Percentiles rank a stretch among this genome's conserved stretches.
Evolutionary conservation across 495 filamentous ascomycete genomes (phyloP).

Genomic region (Apodospora peruviana): DNA sequence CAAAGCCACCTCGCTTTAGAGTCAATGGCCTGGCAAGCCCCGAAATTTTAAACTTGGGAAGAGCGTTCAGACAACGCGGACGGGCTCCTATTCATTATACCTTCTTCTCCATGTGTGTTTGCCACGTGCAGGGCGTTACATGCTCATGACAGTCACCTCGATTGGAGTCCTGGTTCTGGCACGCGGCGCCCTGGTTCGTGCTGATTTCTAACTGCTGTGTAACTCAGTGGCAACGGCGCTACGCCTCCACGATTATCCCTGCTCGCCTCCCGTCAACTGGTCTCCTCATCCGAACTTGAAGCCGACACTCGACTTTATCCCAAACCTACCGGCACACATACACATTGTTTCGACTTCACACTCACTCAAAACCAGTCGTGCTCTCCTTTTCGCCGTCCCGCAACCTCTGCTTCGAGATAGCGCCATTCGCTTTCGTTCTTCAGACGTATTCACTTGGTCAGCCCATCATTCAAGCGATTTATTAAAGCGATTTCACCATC

Average conservation of each 20-base stretch:
- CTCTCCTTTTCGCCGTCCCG: not conserved
- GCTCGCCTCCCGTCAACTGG: slow-evolving; percentile 1
- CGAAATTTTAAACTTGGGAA: no score
- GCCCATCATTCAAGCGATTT: not conserved
- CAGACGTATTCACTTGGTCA: not conserved
- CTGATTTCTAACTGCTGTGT: slow-evolving; percentile 16
- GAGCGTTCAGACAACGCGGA: no score
- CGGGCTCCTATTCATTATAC: no score
- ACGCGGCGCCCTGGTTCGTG: no score
- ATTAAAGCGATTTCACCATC: not conserved
- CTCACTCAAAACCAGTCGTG: not conserved
- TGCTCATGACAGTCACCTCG: no score
- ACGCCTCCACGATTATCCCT: slow-evolving; percentile 11
- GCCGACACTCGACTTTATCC: not conserved
- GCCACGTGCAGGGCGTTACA: no score
- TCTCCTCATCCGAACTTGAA: slow-evolving; percentile 2
- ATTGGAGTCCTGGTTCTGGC: no score
- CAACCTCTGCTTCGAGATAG: no score
- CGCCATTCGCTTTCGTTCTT: no score
- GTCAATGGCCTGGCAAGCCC: no score
- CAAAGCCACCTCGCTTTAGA: no score
- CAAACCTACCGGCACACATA: not conserved
- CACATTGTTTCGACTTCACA: not conserved
- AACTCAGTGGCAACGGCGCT: slow-evolving; percentile 6
- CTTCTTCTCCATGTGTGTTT: no score